Percentiles rank a stretch among this genome's conserved stretches.
Conservation (phyloP, 345 rosid species). For the Bruguiera gymnorhiza region DNA sequence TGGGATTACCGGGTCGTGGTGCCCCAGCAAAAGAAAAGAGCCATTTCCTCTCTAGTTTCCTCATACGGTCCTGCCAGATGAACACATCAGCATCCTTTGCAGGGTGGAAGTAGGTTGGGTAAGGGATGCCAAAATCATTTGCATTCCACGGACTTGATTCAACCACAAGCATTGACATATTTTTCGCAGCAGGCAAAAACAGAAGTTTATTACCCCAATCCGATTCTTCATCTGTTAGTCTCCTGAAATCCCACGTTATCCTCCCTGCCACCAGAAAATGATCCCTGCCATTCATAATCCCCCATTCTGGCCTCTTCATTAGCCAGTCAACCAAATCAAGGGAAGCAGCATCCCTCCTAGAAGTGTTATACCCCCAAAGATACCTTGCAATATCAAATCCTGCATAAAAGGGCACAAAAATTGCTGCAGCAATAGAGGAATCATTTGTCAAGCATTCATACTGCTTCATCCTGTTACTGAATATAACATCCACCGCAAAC, state of each 20-base stretch:
- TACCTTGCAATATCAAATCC: slow-evolving; percentile 83
- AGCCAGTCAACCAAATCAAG: slow-evolving; percentile 87
- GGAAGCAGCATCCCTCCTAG: slow-evolving; percentile 75
- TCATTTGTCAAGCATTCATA: slow-evolving; percentile 77
- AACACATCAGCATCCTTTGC: slow-evolving; percentile 76
- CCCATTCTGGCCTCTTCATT: slow-evolving; percentile 83
- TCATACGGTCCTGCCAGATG: slow-evolving; percentile 79
- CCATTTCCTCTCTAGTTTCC: slow-evolving; percentile 78
- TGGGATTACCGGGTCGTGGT: slow-evolving; percentile 66
- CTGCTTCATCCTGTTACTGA: slow-evolving; percentile 82
- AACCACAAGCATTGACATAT: slow-evolving; percentile 95
- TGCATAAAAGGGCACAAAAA: slow-evolving; percentile 85
- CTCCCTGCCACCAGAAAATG: slow-evolving; percentile 90
- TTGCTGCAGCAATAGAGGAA: slow-evolving; percentile 79
- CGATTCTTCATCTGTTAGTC: slow-evolving; percentile 56
- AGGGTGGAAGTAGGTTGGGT: slow-evolving; percentile 88
- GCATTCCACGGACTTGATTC: slow-evolving; percentile 97
- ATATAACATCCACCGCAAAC: slow-evolving; percentile 85
- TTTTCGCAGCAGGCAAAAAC: slow-evolving; percentile 76
- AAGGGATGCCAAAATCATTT: slow-evolving; percentile 82
- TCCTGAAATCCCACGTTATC: slow-evolving; percentile 94
- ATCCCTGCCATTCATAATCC: slow-evolving; percentile 75
- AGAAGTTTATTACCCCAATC: slow-evolving; percentile 96
- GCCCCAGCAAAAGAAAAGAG: slow-evolving; percentile 98
- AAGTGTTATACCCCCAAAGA: slow-evolving; percentile 73